Conservation (phyloP, 441 rosid genomes). For the Adansonia rubrostipa region DNA sequence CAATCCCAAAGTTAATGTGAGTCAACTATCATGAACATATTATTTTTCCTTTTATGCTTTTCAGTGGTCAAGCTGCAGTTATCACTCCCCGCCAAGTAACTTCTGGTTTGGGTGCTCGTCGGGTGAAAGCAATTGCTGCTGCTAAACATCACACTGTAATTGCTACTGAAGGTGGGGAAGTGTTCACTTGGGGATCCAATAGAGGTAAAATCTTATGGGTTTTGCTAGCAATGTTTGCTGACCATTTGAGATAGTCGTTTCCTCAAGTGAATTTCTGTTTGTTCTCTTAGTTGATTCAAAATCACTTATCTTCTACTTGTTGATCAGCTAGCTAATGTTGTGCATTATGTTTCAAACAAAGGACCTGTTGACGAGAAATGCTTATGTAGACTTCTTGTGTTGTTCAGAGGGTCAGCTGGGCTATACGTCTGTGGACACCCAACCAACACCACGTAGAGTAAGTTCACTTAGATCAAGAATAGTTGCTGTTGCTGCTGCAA, state of each 20-base stretch:
- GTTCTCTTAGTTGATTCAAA: slow-evolving; percentile 14
- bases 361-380: slow-evolving; percentile 10
- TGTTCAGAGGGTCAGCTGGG: slow-evolving; percentile 98
- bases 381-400: slow-evolving; percentile 35
- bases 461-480: slow-evolving; percentile 72
- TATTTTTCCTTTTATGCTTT: slow-evolving; percentile 43
- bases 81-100: slow-evolving; percentile 96
- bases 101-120: slow-evolving; percentile 81
- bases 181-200: slow-evolving; percentile 98
- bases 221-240: background rate
- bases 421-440: slow-evolving; percentile 91
- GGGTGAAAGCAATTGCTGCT: slow-evolving; percentile 93
- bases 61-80: slow-evolving; percentile 99
- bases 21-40: slow-evolving; percentile 30
- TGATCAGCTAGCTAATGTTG: slow-evolving; percentile 17
- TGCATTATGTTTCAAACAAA: slow-evolving; percentile 25
- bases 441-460: slow-evolving; percentile 96
- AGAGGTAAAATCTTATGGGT: slow-evolving; percentile 63
- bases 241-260: slow-evolving; percentile 20
- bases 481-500: slow-evolving; percentile 95
- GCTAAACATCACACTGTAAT: slow-evolving; percentile 98
- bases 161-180: slow-evolving; percentile 91
- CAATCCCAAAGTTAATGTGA: slow-evolving; percentile 15
- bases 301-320: background rate
- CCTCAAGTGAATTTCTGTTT: slow-evolving; percentile 9